Percentiles rank a stretch among this genome's conserved stretches.
Conservation (phyloP, 2,329 filamentous ascomycete species). For the Aureobasidium lini region DNA sequence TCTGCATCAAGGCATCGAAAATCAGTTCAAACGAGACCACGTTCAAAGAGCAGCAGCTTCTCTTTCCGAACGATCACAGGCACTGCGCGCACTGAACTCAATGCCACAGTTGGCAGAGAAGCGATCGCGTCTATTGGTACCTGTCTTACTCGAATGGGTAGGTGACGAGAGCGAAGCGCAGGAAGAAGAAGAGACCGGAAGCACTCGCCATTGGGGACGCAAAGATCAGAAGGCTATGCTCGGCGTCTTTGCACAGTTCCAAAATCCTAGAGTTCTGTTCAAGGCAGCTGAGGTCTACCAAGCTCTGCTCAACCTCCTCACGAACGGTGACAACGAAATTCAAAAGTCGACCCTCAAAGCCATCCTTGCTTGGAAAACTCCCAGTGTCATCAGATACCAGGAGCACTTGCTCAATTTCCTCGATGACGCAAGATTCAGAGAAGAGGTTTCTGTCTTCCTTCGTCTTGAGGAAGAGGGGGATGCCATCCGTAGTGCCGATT, state of each 20-base stretch:
- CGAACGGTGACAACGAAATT: conserved; percentile 83
- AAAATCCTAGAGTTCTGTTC: conserved; percentile 78
- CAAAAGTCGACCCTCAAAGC: conserved; percentile 80
- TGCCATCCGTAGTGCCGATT: conserved; percentile 65
- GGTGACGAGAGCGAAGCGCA: conserved; percentile 15
- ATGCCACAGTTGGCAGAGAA: conserved; percentile 76
- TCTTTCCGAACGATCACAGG: conserved; percentile 61
- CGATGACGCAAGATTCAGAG: conserved; percentile 85
- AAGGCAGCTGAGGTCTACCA: conserved; percentile 68
- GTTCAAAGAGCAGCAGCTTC: conserved; percentile 44
- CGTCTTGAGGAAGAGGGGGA: conserved; percentile 52
- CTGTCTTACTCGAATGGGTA: conserved; percentile 79
- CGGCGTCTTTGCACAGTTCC: conserved; percentile 72
- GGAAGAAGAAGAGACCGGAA: conserved; percentile 8
- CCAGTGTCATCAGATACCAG: conserved; percentile 66
- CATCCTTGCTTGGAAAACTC: conserved; percentile 81
- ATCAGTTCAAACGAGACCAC: conserved; percentile 59
- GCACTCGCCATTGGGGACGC: conserved; percentile 51
- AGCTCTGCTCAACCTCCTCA: conserved; percentile 65
- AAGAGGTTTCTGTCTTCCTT: conserved; percentile 85
- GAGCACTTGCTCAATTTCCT: conserved; percentile 80
- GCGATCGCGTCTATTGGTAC: conserved; percentile 74
- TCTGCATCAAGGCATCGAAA: conserved; percentile 52
- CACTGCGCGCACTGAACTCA: conserved; percentile 67
- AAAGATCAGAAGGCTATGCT: conserved; percentile 80